Evolutionary conservation across 2,329 filamentous ascomycete species (phyloP).

Genomic region (Dactylonectria macrodidyma): DNA sequence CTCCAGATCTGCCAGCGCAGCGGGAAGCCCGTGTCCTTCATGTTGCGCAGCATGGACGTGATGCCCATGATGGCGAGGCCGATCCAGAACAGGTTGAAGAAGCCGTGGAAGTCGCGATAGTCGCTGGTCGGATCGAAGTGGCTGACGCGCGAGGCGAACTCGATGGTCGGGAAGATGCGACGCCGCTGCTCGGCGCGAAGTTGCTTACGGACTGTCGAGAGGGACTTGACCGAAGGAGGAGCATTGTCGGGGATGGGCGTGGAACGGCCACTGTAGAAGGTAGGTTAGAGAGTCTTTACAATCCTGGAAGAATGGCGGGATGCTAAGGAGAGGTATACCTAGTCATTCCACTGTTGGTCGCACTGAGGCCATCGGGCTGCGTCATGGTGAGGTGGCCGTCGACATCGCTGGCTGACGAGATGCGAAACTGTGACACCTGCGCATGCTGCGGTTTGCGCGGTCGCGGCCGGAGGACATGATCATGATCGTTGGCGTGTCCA

Average conservation of each 20-base stretch:
- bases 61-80: slow-evolving; percentile 96
- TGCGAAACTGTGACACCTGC: slow-evolving; percentile 61
- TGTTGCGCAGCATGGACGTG: slow-evolving; percentile 92
- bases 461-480: slow-evolving; percentile 64
- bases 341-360: slow-evolving; percentile 58
- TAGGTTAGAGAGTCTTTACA: too few relatives aligned
- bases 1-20: slow-evolving; percentile 90
- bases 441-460: slow-evolving; percentile 65
- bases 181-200: slow-evolving; percentile 85
- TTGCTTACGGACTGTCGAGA: slow-evolving; percentile 88
- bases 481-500: slow-evolving; percentile 49
- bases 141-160: slow-evolving; percentile 91
- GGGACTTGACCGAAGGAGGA: slow-evolving; percentile 89
- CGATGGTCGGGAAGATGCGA: slow-evolving; percentile 92
- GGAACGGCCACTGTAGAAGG: slow-evolving; percentile 76
- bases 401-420: slow-evolving; percentile 51
- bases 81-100: slow-evolving; percentile 99
- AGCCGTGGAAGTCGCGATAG: slow-evolving; percentile 94
- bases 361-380: slow-evolving; percentile 51
- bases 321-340: slow-evolving; percentile 54
- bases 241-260: slow-evolving; percentile 91
- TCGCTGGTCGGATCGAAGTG: slow-evolving; percentile 96
- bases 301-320: background rate
- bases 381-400: slow-evolving; percentile 51
- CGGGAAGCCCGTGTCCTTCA: slow-evolving; percentile 93